phyloP scores from a whole-genome alignment of 2,329 filamentous ascomycete species.

The Arthrobotrys pseudoclavata region DNA sequence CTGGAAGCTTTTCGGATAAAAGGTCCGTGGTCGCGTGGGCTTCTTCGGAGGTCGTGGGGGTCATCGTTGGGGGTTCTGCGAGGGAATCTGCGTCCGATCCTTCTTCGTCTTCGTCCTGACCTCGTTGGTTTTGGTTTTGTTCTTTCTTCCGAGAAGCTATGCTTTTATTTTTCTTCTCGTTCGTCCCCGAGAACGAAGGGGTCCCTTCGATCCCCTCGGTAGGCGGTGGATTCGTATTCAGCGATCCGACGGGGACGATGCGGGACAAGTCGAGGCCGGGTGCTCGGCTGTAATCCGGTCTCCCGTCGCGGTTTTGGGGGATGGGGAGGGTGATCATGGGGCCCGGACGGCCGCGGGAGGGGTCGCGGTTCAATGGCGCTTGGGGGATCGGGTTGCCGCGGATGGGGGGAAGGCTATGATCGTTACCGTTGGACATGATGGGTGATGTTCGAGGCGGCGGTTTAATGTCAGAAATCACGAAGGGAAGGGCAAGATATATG shows the following conservation, averaged over 20 bases:
- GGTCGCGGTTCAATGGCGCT: conserved; percentile 37
- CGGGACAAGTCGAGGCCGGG: conserved; percentile 32
- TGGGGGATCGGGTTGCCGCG: conserved; percentile 36
- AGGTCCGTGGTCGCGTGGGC: conserved; percentile 6
- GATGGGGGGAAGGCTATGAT: conserved; percentile 4
- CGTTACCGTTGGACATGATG: conserved; percentile 1
- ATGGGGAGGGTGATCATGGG: conserved; percentile 38
- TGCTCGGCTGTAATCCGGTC: conserved; percentile 33
- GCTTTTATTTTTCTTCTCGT: conserved; percentile 13
- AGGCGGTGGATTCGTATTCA: conserved; percentile 13
- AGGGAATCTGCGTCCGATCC: neutral
- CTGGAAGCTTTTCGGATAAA: conserved; percentile 9
- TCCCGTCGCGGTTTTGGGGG: conserved; percentile 40
- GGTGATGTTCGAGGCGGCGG: too few relatives aligned
- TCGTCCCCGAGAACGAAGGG: neutral
- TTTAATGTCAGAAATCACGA: too few relatives aligned
- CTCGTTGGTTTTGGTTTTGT: neutral
- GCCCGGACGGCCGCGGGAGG: conserved; percentile 24
- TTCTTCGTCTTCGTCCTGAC: neutral
- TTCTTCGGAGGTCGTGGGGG: conserved; percentile 14
- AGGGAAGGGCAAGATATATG: too few relatives aligned
- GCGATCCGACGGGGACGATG: conserved; percentile 5
- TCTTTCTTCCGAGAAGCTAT: neutral
- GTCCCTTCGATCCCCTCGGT: conserved; percentile 8
- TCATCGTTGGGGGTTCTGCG: neutral